A percentile compares a stretch with the other conserved stretches of the same genome.
Conservation (phyloP, 169 alveolate species). For the Plasmodium adleri region DNA sequence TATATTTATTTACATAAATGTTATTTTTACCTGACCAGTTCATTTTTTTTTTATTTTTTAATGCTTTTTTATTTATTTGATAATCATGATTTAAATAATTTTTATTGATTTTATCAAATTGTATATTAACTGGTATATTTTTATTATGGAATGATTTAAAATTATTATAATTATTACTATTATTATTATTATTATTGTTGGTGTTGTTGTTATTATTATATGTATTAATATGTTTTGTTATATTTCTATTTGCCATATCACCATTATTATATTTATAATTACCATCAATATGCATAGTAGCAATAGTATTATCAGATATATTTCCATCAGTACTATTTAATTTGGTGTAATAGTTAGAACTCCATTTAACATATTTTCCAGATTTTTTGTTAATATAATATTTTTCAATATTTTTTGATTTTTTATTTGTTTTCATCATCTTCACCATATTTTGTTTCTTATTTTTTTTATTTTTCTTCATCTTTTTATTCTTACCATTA, state of each 20-base stretch:
- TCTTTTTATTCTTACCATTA: slow-evolving; percentile 16
- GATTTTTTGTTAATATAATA: slow-evolving; percentile 46
- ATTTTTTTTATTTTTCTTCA: neutral
- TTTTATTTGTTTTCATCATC: neutral
- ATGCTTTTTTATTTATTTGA: slow-evolving; percentile 26
- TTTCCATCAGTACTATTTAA: slow-evolving; percentile 25
- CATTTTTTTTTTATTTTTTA: slow-evolving; percentile 37
- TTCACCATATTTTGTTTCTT: neutral
- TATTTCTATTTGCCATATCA: neutral
- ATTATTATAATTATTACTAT: neutral
- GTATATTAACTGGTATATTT: neutral
- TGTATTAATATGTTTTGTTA: slow-evolving; percentile 8
- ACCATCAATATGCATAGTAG: slow-evolving; percentile 73
- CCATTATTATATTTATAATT: slow-evolving; percentile 47
- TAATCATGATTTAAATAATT: slow-evolving; percentile 21
- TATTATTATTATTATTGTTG: neutral
- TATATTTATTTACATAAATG: slow-evolving; percentile 31
- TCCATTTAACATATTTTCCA: slow-evolving; percentile 23
- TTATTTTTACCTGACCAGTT: slow-evolving; percentile 59
- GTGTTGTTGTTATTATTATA: neutral
- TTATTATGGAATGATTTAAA: neutral
- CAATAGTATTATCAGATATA: slow-evolving; percentile 60
- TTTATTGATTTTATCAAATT: neutral
- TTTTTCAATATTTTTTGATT: slow-evolving; percentile 36
- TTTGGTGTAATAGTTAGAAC: slow-evolving; percentile 31